Percentiles rank a stretch among this genome's conserved stretches.
These are phyloP conservation scores for Geum urbanum DNA, from an alignment of 306 rosid genomes.

Conservation along the genomic window DNA sequence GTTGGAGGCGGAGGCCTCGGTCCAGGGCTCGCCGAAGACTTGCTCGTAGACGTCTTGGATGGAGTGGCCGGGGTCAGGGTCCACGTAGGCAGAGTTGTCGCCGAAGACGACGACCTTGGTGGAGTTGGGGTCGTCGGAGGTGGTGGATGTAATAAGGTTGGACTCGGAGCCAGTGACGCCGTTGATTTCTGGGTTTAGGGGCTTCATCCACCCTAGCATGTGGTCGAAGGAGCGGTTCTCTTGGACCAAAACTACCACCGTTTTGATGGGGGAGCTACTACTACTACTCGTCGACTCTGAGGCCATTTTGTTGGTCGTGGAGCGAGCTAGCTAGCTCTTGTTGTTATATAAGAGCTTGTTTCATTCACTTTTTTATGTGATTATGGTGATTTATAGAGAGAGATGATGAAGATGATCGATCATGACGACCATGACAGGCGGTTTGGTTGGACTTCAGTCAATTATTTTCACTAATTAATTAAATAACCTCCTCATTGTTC, in stretches of 20 bases:
- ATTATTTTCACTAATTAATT: no score
- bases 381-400: neutral
- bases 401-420: no score
- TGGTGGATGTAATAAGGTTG: constrained; percentile 36
- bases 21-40: constrained; percentile 70
- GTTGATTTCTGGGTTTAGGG: constrained; percentile 55
- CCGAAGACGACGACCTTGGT: constrained; percentile 35
- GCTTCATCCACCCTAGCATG: constrained; percentile 83
- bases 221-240: constrained; percentile 95
- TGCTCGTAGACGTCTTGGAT: constrained; percentile 75
- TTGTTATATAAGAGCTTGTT: neutral
- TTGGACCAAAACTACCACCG: constrained; percentile 75
- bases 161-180: constrained; percentile 61
- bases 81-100: constrained; percentile 45
- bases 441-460: no score
- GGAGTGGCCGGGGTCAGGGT: constrained; percentile 78
- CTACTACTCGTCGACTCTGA: constrained; percentile 9
- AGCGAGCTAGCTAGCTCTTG: no score
- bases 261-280: constrained; percentile 56
- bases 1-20: constrained; percentile 41
- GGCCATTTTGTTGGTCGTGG: constrained; percentile 13
- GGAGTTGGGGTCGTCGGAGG: constrained; percentile 40
- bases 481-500: no score
- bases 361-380: neutral
- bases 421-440: no score